Base-by-base conservation (phyloP, 768 basidiomycete genomes). In the Lentinus tigrinus region DNA sequence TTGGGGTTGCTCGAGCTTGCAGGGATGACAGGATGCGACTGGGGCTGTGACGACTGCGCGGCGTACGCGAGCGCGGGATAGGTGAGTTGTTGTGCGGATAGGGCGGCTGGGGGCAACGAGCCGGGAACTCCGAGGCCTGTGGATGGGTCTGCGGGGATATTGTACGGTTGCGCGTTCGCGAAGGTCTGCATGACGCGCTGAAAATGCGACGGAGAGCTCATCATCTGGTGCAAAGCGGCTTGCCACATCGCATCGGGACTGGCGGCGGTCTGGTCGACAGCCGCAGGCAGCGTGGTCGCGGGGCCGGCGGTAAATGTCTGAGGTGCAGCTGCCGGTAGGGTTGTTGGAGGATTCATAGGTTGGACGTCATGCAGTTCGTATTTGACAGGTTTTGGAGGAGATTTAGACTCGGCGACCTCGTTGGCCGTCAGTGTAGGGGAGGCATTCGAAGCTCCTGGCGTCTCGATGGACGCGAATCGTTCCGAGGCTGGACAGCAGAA, bases 141-240 rank as follows among this genome's bases (percentile, higher is more conserved):
- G 57, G 36, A n/a, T 54, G 26, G 19, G 49, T 23, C 21, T 24
- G 34, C 60, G 19, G 36, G 58, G 48, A 14, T 43, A 47, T 44
- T 52, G 60, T 37, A 57, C 49, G 51, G 36, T 46, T 60, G 58
- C 28, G 57, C 56, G 13, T 47, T 47, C 0, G 65, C 59, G 19
- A 69, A 59, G 2, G 65, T 63, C 48, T 69, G 67, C 62, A 69
- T 61, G n/a, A 88, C 71, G 52, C 82, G 80, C 56, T 87, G 85
- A 51, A 88, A 76, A 62, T 87, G 84, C 2, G 70, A 63, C 0
- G 84, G 84, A 0, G 83, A 77, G 42, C 64, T 74, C 43, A 77
- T 67, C 21, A 87, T 73, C 53, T 81, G 79, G 40, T 81, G 76
- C 38, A 87, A 73, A 6, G 82, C 73, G 6, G 75, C 68, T 60